These are phyloP conservation scores for Penicillium antarcticum DNA, from an alignment of 495 filamentous ascomycete genomes.

Conservation along the genomic window DNA sequence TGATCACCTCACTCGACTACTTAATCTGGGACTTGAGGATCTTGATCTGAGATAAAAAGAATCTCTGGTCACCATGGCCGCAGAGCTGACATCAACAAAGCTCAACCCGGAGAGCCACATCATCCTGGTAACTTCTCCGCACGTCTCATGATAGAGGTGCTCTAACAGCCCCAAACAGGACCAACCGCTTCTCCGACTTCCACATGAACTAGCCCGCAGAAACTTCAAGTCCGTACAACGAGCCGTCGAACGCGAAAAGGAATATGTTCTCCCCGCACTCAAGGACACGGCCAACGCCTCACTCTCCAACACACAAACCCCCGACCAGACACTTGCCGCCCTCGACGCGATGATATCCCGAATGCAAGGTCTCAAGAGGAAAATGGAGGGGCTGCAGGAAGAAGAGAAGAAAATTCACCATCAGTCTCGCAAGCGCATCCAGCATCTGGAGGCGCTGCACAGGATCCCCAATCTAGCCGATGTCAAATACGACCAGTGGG, in stretches of 20 bases:
- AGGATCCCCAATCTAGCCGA: constrained; percentile 79
- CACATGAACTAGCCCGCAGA: constrained; percentile 83
- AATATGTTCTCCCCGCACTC: constrained; percentile 64
- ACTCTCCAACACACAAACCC: constrained; percentile 53
- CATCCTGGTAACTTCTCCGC: constrained; percentile 53
- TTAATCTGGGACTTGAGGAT: not conserved
- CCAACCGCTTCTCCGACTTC: constrained; percentile 89
- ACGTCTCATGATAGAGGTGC: constrained; percentile 4
- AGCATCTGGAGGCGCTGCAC: constrained; percentile 76
- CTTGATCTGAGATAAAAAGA: not conserved
- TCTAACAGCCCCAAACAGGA: constrained; percentile 55
- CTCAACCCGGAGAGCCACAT: constrained; percentile 72
- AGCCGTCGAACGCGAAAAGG: constrained; percentile 73
- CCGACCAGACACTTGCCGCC: constrained; percentile 67
- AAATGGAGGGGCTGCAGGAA: constrained; percentile 71
- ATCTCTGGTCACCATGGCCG: constrained; percentile 33
- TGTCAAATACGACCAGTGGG: constrained; percentile 93
- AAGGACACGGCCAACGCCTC: constrained; percentile 66
- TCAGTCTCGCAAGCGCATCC: constrained; percentile 70
- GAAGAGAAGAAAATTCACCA: constrained; percentile 72
- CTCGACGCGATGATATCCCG: constrained; percentile 81
- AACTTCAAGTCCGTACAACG: constrained; percentile 90
- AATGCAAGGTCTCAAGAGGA: constrained; percentile 82
- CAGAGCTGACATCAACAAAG: constrained; percentile 59
- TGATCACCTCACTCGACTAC: not conserved